Evolutionary conservation across 176 grass and related monocot genomes (phyloP).

Genomic region (Hordeum marinum): DNA sequence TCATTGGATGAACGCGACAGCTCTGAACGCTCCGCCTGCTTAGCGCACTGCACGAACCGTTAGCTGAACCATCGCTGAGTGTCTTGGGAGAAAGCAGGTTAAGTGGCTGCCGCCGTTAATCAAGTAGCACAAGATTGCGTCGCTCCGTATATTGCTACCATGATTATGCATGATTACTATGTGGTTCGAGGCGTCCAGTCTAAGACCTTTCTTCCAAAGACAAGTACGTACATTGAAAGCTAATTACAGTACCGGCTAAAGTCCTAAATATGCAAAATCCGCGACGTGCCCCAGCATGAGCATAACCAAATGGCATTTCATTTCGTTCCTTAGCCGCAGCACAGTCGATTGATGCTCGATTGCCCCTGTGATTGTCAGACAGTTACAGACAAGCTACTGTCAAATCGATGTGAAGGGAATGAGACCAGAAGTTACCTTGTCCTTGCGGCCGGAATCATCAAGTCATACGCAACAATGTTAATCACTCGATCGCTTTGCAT

Average conservation of each 20-base stretch:
- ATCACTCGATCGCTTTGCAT: too few relatives aligned
- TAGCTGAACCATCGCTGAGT: too few relatives aligned
- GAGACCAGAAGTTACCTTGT: background rate
- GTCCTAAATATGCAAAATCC: background rate
- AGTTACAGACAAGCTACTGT: background rate
- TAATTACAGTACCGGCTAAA: too few relatives aligned
- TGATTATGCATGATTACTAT: conserved; percentile 8
- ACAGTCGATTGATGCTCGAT: background rate
- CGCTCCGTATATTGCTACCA: background rate
- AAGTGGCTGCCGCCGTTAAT: background rate
- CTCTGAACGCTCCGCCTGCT: background rate
- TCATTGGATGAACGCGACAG: background rate
- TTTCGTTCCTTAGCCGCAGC: background rate
- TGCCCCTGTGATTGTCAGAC: background rate
- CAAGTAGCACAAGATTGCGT: background rate
- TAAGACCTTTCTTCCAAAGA: background rate
- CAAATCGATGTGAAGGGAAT: background rate
- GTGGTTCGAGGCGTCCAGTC: conserved; percentile 7
- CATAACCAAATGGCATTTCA: background rate
- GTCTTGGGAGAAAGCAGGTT: background rate
- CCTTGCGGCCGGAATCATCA: too few relatives aligned
- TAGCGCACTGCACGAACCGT: too few relatives aligned
- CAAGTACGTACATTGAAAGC: background rate
- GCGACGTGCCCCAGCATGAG: background rate
- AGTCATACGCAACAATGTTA: too few relatives aligned